Evolutionary conservation across 768 basidiomycete genomes (phyloP).

Genomic region (Cystofilobasidium macerans): DNA sequence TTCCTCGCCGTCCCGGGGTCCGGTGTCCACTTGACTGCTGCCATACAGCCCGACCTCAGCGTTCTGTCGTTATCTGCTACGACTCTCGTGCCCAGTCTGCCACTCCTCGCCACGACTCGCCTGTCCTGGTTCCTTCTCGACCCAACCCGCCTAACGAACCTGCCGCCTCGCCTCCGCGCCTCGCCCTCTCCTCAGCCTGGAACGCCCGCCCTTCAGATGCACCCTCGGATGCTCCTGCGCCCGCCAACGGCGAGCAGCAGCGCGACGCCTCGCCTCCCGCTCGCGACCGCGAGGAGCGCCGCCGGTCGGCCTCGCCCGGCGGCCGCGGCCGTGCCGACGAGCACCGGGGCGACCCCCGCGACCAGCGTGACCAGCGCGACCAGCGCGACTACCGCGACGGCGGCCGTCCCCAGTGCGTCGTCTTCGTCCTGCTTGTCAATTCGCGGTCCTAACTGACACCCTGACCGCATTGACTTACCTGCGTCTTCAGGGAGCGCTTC

Average conservation of each 20-base stretch:
- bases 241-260: not conserved
- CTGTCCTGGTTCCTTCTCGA: not conserved
- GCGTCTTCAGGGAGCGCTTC: not conserved
- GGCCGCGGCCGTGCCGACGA: conserved; percentile 10
- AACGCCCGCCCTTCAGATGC: conserved; percentile 15
- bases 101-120: not conserved
- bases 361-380: too few species aligned
- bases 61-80: not conserved
- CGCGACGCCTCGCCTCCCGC: conserved; percentile 9
- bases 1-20: too few species aligned
- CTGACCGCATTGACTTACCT: not conserved
- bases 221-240: not conserved
- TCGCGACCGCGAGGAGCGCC: conserved; percentile 9
- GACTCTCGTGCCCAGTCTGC: not conserved
- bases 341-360: too few species aligned
- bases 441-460: too few species aligned
- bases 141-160: not conserved
- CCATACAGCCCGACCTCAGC: too few species aligned
- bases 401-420: not conserved
- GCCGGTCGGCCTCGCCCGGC: conserved; percentile 21
- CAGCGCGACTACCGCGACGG: not conserved
- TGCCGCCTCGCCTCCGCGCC: not conserved
- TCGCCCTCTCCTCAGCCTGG: conserved; percentile 6
- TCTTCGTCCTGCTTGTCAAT: not conserved
- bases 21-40: too few species aligned